A percentile compares a stretch with the other conserved stretches of the same genome.
These are phyloP conservation scores for Musa itinerans DNA, from an alignment of 176 grass and related monocot species.

Conservation along the genomic window DNA sequence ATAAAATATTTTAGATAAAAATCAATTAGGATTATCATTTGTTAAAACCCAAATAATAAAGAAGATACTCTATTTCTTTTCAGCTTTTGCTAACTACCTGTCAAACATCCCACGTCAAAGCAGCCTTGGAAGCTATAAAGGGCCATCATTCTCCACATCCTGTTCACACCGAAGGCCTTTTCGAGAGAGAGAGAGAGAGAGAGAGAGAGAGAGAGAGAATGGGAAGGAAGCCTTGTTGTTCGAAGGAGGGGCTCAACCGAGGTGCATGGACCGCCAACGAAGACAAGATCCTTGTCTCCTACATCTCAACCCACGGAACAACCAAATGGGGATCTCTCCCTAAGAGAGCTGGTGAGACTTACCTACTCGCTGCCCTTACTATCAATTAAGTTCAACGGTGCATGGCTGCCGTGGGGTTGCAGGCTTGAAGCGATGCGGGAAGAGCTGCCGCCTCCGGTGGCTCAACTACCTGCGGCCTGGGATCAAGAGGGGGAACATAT, in stretches of 20 bases:
- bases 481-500: constrained; percentile 20
- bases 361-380: background rate
- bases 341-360: constrained; percentile 9
- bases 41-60: too few species aligned
- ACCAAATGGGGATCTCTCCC: constrained; percentile 2
- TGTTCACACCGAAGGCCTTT: background rate
- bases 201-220: background rate
- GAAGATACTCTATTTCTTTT: too few species aligned
- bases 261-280: constrained; percentile 3
- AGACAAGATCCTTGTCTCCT: constrained; percentile 3
- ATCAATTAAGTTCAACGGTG: background rate
- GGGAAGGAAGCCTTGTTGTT: constrained; percentile 3
- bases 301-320: background rate
- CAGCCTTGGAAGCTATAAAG: too few species aligned
- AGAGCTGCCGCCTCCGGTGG: constrained; percentile 18
- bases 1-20: too few species aligned
- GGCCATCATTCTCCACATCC: background rate
- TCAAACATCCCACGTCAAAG: too few species aligned
- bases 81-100: too few species aligned
- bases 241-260: constrained; percentile 2
- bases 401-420: background rate
- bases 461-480: constrained; percentile 20
- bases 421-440: constrained; percentile 9
- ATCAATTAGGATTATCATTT: too few species aligned
- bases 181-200: background rate